Conservation (phyloP, 345 rosid genomes). For the Ceriops zippeliana region DNA sequence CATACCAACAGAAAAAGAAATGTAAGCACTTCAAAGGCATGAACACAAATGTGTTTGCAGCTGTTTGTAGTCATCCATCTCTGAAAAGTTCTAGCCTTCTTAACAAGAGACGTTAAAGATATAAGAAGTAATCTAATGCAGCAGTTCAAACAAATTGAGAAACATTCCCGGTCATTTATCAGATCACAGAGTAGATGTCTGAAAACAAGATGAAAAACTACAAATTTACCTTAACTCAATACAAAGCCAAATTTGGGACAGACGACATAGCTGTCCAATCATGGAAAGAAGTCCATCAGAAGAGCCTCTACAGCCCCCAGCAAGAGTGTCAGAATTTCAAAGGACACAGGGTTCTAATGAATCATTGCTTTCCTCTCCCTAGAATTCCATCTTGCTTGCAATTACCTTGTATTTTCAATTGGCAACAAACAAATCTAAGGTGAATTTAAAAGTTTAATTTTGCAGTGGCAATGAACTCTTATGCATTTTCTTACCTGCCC, state of each 20-base stretch:
- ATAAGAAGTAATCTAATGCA: not conserved
- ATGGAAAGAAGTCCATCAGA: too few species aligned
- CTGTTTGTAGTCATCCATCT: not conserved
- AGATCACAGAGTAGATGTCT: not conserved
- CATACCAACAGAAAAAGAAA: not conserved
- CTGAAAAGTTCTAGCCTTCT: not conserved
- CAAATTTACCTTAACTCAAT: not conserved
- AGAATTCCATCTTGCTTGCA: too few species aligned
- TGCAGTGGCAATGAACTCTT: not conserved
- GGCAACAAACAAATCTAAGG: too few species aligned
- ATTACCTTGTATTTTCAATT: too few species aligned
- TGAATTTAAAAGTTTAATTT: conserved; percentile 1
- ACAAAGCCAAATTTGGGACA: not conserved
- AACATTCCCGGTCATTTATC: not conserved
- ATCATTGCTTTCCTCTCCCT: too few species aligned
- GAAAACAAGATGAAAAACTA: not conserved
- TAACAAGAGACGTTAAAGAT: not conserved
- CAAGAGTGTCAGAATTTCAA: too few species aligned
- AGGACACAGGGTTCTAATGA: too few species aligned
- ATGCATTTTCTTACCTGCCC: conserved; percentile 63
- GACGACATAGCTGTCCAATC: not conserved
- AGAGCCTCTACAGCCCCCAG: too few species aligned
- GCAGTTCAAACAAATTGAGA: not conserved
- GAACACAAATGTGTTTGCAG: not conserved
- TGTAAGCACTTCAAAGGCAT: not conserved